These are phyloP conservation scores for Ichthyophthirius multifiliis DNA, from an alignment of 169 alveolate species.

Conservation along the genomic window DNA sequence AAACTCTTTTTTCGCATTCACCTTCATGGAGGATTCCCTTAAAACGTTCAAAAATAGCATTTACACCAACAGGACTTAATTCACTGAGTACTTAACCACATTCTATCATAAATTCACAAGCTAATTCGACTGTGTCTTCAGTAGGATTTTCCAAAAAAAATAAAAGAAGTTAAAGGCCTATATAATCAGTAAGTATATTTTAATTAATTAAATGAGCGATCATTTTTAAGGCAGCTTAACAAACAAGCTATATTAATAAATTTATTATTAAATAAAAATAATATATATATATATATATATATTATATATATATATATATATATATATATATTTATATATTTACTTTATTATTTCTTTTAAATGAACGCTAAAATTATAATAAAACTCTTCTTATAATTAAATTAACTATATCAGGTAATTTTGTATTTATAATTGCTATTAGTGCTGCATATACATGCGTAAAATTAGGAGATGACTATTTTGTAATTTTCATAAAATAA, in stretches of 20 bases:
- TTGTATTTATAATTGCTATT: constrained; percentile 95
- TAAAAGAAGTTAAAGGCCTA: constrained; percentile 93
- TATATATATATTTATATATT: neutral
- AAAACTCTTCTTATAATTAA: constrained; percentile 91
- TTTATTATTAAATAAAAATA: no score
- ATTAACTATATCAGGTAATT: constrained; percentile 97
- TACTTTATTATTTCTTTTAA: constrained; percentile 39
- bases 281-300: no score
- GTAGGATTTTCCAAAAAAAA: constrained; percentile 94
- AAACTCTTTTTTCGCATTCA: constrained; percentile 92
- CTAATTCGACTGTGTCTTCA: constrained; percentile 97
- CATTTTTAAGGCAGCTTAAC: constrained; percentile 93
- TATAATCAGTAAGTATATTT: constrained; percentile 91
- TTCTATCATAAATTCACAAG: constrained; percentile 83
- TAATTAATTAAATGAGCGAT: constrained; percentile 96
- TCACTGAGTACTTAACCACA: constrained; percentile 96
- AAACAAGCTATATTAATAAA: constrained; percentile 68
- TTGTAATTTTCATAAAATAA: neutral
- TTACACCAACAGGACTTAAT: constrained; percentile 91
- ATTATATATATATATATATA: neutral
- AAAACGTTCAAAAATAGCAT: constrained; percentile 94
- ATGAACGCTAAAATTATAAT: constrained; percentile 85
- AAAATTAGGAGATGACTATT: constrained; percentile 92
- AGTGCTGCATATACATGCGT: constrained; percentile 97
- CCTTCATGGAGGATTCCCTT: constrained; percentile 97